Base-by-base conservation (phyloP, 805 yeast genomes). In the Kodamaea restingae region DNA sequence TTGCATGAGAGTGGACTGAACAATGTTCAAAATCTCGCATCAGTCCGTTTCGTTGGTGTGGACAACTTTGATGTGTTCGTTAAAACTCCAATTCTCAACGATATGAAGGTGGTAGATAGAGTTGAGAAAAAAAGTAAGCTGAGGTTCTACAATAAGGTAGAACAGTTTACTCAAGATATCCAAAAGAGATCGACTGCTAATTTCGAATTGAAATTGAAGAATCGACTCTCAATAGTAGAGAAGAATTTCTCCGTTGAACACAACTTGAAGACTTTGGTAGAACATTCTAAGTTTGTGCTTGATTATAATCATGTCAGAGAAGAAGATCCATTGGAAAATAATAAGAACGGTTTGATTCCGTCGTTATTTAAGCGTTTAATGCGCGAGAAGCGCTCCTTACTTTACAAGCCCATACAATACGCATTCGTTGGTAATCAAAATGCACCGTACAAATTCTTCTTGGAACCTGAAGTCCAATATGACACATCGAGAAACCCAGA, bases 371-470 rank as follows among this genome's bases (percentile, higher is more conserved):
- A 11, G 9, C 22, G 36, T 27, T 15, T 50, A 4, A 40, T 42
- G 27, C 47, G 49, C 30, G 36, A 42, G 10, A 45, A 42, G 37
- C 39, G 58, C 17, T 43, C 44, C 20, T 38, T 44, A 3, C 43
- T 52, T 11, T 55, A 50, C 35, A 56, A 55, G 33, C 56, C 57
- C 12, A 47, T 54, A 9, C 63, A 58, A 35, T 52, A 40, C 36
- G 52, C 56, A 10, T 56, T 59, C 32, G 32, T 55, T 3, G 42
- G 47, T 7, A 44, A 43, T 6, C 29, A 47, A 11, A 47, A 48
- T 15, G 51, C 51, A 15, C 45, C 47, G 0, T 51, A 48, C 28
- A 40, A 49, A 21, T 39, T 39, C 11, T 34, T 48, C 21, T 27
- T 51, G 4, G 29, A 44, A 11, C 37, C 35, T 14, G 44, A 45